Conservation (phyloP, 768 basidiomycete genomes). For the Royoungia palumana region DNA sequence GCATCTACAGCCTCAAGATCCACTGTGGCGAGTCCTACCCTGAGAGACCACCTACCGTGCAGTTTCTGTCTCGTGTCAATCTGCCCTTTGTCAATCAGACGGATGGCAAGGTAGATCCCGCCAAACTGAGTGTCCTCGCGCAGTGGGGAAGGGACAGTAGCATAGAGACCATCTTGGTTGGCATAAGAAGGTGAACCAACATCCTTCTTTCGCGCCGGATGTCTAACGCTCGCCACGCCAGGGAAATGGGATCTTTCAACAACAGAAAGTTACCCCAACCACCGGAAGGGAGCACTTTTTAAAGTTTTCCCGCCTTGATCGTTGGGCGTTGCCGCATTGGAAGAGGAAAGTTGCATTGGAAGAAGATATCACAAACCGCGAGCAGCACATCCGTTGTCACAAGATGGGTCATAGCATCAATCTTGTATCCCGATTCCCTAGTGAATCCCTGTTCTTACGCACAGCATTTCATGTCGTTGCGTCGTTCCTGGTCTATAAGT, state of each 20-base stretch:
- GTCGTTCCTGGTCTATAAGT: too few relatives aligned
- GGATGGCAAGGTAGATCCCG: conserved; percentile 75
- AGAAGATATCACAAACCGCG: conserved; percentile 14
- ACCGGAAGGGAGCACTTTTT: conserved; percentile 79
- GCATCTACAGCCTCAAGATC: conserved; percentile 95
- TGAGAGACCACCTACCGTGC: conserved; percentile 72
- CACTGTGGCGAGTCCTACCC: conserved; percentile 75
- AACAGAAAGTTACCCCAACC: conserved; percentile 97
- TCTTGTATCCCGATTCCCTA: conserved; percentile 18
- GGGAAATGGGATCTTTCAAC: conserved; percentile 90
- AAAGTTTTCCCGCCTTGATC: conserved; percentile 6
- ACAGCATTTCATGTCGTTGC: not conserved
- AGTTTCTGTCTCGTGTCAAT: conserved; percentile 88
- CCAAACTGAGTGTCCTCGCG: conserved; percentile 67
- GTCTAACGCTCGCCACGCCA: conserved; percentile 30
- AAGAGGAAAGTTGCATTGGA: conserved; percentile 8
- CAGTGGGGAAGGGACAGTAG: conserved; percentile 75
- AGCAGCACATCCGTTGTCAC: conserved; percentile 7
- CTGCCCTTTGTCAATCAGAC: conserved; percentile 82
- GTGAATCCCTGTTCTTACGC: conserved; percentile 13
- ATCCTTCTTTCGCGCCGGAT: not conserved
- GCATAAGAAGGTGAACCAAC: conserved; percentile 73
- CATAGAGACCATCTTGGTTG: conserved; percentile 88
- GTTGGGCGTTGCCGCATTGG: not conserved
- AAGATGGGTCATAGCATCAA: conserved; percentile 22